Percentiles rank a stretch among this genome's conserved stretches.
These are phyloP conservation scores for Aspergillus quadricinctus DNA, from an alignment of 2,329 filamentous ascomycete species.

Conservation along the genomic window DNA sequence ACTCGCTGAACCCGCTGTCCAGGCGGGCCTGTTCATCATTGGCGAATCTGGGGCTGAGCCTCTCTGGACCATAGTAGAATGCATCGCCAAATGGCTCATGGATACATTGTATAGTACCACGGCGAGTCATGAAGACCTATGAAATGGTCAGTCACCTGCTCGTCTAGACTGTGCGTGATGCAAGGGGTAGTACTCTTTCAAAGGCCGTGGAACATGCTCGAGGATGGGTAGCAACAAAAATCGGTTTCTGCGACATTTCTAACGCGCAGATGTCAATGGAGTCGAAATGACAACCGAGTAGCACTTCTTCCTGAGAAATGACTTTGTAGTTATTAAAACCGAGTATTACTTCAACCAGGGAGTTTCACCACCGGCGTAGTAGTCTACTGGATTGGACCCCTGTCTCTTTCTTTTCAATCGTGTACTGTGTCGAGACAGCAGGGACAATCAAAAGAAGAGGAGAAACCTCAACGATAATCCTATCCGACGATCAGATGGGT, in stretches of 20 bases:
- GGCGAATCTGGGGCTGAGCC: slow-evolving; percentile 73
- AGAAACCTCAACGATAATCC: background rate
- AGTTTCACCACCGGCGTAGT: slow-evolving; percentile 18
- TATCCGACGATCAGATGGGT: background rate
- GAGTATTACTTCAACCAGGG: slow-evolving; percentile 13
- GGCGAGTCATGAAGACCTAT: slow-evolving; percentile 94
- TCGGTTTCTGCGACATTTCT: slow-evolving; percentile 69
- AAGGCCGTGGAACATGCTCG: slow-evolving; percentile 95
- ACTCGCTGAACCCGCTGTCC: slow-evolving; percentile 42
- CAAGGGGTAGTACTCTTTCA: slow-evolving; percentile 66
- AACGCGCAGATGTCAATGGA: too few relatives aligned
- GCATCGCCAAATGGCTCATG: slow-evolving; percentile 97
- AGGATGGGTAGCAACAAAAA: slow-evolving; percentile 92
- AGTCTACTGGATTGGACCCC: slow-evolving; percentile 1
- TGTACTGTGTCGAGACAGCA: background rate
- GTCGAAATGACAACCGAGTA: background rate
- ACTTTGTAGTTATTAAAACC: background rate
- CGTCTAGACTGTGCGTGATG: background rate
- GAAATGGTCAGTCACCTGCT: background rate
- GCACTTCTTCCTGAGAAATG: background rate
- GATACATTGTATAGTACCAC: slow-evolving; percentile 72
- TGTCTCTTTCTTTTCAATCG: background rate
- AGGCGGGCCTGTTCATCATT: slow-evolving; percentile 54
- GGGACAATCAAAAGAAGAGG: background rate
- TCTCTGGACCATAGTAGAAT: slow-evolving; percentile 92